Percentiles rank a stretch among this genome's conserved stretches.
These are phyloP conservation scores for Colletotrichum sp. DNA, from an alignment of 2,329 filamentous ascomycete species.

Conservation along the genomic window DNA sequence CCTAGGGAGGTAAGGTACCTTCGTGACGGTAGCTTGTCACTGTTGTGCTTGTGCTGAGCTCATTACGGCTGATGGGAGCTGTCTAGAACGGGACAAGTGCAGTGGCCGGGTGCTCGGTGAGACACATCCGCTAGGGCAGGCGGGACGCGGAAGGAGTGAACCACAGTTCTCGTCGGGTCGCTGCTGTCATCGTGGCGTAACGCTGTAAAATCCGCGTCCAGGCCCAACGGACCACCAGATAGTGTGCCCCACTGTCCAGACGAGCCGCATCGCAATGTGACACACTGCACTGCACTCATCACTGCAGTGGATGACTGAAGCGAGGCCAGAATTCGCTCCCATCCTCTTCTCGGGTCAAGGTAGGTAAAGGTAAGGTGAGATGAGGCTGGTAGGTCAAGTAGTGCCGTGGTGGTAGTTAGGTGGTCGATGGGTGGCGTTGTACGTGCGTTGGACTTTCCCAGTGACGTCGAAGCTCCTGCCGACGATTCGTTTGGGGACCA, in stretches of 20 bases:
- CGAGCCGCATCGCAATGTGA: background rate
- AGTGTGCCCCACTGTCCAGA: background rate
- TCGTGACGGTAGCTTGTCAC: no score
- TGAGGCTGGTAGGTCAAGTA: background rate
- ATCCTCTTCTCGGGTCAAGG: background rate
- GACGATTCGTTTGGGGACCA: background rate
- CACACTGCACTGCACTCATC: background rate
- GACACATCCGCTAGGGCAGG: background rate
- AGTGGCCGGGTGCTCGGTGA: background rate
- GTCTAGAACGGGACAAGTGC: background rate
- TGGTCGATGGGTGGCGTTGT: background rate
- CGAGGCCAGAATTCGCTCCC: background rate
- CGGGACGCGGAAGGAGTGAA: background rate
- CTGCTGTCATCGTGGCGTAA: background rate
- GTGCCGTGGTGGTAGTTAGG: background rate
- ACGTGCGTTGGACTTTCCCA: background rate
- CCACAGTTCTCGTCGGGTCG: background rate
- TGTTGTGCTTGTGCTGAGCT: no score
- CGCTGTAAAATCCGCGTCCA: background rate
- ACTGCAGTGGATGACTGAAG: background rate
- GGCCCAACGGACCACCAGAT: background rate
- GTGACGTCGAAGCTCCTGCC: conserved; percentile 4
- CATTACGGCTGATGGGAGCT: background rate
- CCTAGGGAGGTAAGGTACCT: no score
- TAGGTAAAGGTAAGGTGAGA: background rate